A percentile compares a stretch with the other conserved stretches of the same genome.
phyloP scores from a whole-genome alignment of 805 yeast genomes.

The Cyberlindnera misumaiensis region DNA sequence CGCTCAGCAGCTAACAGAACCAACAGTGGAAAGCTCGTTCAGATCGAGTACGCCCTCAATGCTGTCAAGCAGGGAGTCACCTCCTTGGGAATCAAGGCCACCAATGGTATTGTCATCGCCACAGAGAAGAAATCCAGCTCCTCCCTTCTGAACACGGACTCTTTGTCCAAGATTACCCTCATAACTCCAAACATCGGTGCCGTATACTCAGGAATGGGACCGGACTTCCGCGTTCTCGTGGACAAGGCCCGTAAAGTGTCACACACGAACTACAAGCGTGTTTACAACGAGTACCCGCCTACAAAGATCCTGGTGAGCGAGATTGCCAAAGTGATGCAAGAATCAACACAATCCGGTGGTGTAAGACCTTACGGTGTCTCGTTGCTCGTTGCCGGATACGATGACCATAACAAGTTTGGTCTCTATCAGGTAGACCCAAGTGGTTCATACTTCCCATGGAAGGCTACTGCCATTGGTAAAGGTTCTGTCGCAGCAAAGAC shows the following conservation, averaged over 20 bases:
- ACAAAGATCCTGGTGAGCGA: constrained; percentile 90
- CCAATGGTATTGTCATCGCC: constrained; percentile 94
- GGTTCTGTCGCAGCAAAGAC: constrained; percentile 96
- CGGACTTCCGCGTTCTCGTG: constrained; percentile 90
- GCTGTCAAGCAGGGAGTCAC: constrained; percentile 98
- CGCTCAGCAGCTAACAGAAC: constrained; percentile 5
- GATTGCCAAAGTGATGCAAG: constrained; percentile 95
- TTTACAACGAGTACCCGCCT: constrained; percentile 96
- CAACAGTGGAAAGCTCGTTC: constrained; percentile 87
- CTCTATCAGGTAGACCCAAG: constrained; percentile 97
- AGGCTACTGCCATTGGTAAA: constrained; percentile 97
- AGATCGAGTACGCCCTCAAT: constrained; percentile 94
- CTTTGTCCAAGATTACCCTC: constrained; percentile 68
- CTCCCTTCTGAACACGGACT: constrained; percentile 64
- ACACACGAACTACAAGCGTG: constrained; percentile 85
- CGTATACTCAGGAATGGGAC: constrained; percentile 98
- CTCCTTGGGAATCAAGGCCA: constrained; percentile 87
- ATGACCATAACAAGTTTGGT: constrained; percentile 65
- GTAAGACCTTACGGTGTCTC: constrained; percentile 99
- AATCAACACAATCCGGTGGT: constrained; percentile 98
- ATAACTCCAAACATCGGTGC: constrained; percentile 95
- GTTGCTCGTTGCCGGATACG: constrained; percentile 88
- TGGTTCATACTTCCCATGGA: constrained; percentile 98
- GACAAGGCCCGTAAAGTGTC: constrained; percentile 92
- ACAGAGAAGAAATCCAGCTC: constrained; percentile 90